Conservation (phyloP, 176 grass and related monocot genomes). For the Miscanthus lutarioriparius region DNA sequence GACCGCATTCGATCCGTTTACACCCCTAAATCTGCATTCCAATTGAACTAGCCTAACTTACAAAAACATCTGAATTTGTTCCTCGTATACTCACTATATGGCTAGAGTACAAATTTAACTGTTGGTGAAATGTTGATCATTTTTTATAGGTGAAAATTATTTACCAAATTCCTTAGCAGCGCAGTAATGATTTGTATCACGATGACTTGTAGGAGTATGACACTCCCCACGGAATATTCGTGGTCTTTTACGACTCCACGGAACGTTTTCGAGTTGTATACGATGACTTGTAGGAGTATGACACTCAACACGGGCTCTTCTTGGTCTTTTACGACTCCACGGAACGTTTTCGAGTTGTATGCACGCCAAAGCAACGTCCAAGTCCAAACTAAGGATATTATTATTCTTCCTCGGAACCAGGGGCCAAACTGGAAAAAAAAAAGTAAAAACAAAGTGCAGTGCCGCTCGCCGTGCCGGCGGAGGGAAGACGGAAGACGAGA, state of each 20-base stretch:
- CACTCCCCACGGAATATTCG: too few relatives aligned
- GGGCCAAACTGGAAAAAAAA: background rate
- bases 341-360: constrained; percentile 3
- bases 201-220: too few relatives aligned
- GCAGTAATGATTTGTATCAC: background rate
- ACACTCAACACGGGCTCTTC: too few relatives aligned
- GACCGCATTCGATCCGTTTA: too few relatives aligned
- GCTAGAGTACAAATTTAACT: background rate
- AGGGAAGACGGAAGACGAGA: background rate
- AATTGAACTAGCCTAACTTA: too few relatives aligned
- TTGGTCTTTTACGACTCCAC: background rate
- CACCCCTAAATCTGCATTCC: too few relatives aligned
- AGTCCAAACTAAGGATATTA: background rate
- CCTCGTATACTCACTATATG: background rate
- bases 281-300: too few relatives aligned
- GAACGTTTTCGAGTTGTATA: background rate
- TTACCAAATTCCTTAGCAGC: background rate
- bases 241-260: background rate
- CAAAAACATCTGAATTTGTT: too few relatives aligned
- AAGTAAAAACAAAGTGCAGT: background rate
- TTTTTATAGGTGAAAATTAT: background rate
- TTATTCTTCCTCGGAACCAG: background rate
- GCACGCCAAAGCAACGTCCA: constrained; percentile 29
- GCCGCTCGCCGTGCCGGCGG: constrained; percentile 1
- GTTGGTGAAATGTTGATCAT: background rate